Percentiles rank a stretch among this genome's conserved stretches.
Conservation (phyloP, 805 yeast genomes). For the Myxozyma geophila region DNA sequence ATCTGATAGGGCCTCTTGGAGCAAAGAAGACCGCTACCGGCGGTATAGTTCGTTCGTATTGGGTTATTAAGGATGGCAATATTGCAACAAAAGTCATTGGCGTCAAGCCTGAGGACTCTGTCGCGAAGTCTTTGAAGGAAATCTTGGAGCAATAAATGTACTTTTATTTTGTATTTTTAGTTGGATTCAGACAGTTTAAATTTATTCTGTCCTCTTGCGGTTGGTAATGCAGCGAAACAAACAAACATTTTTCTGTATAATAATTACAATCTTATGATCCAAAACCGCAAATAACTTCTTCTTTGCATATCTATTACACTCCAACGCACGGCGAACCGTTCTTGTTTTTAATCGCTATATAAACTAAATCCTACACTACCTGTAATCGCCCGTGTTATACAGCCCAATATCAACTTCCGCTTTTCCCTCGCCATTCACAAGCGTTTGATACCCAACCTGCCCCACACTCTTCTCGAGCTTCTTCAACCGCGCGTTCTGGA, state of each 20-base stretch:
- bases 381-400: constrained; percentile 61
- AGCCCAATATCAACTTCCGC: constrained; percentile 75
- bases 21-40: constrained; percentile 82
- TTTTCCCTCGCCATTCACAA: constrained; percentile 58
- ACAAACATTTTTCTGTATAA: too few species aligned
- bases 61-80: constrained; percentile 82
- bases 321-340: background rate
- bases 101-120: constrained; percentile 52
- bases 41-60: constrained; percentile 87
- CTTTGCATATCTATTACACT: background rate
- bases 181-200: background rate
- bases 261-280: too few species aligned
- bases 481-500: constrained; percentile 54
- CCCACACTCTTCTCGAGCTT: constrained; percentile 52
- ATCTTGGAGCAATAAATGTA: constrained; percentile 6
- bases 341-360: background rate
- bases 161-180: background rate
- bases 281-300: too few species aligned
- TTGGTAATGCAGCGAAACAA: too few species aligned
- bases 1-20: constrained; percentile 74
- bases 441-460: constrained; percentile 29
- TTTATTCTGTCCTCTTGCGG: too few species aligned
- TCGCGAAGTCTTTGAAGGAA: constrained; percentile 40
- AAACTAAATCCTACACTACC: constrained; percentile 1
- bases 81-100: constrained; percentile 58